Percentiles rank a stretch among this genome's conserved stretches.
These are phyloP conservation scores for Patellaria atrata DNA, from an alignment of 495 filamentous ascomycete species.

Conservation along the genomic window DNA sequence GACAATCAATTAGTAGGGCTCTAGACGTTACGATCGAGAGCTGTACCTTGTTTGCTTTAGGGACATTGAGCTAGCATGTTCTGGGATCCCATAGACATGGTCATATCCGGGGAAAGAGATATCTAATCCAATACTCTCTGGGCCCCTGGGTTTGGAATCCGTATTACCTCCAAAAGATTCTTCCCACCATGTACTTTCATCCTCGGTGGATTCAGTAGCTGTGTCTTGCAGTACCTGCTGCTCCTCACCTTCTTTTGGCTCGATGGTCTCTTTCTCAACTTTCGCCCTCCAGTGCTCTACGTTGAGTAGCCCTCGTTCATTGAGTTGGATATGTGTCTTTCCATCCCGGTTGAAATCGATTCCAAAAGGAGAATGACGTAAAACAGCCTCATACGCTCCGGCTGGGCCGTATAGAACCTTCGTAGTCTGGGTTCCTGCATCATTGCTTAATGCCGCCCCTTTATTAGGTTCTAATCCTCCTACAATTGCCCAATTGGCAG, in stretches of 20 bases:
- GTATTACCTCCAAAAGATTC: constrained; percentile 89
- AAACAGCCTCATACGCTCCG: constrained; percentile 61
- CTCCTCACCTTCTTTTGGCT: constrained; percentile 35
- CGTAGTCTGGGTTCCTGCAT: constrained; percentile 48
- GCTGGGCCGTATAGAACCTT: constrained; percentile 69
- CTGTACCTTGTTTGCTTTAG: constrained; percentile 67
- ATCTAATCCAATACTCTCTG: constrained; percentile 81
- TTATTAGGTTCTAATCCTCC: constrained; percentile 59
- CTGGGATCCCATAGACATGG: constrained; percentile 89
- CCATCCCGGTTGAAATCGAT: constrained; percentile 77
- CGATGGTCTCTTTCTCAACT: constrained; percentile 46
- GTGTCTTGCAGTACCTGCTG: constrained; percentile 33
- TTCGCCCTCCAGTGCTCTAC: constrained; percentile 93
- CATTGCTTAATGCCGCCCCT: constrained; percentile 44
- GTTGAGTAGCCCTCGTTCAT: constrained; percentile 75
- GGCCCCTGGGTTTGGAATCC: constrained; percentile 78
- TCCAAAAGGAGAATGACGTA: constrained; percentile 67
- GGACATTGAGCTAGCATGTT: constrained; percentile 76
- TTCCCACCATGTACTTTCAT: constrained; percentile 94
- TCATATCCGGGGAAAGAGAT: constrained; percentile 84
- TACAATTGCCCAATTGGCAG: constrained; percentile 72
- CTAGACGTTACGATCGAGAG: not conserved
- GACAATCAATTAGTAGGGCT: not conserved
- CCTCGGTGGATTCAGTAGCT: constrained; percentile 25
- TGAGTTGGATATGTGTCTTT: constrained; percentile 70